Conservation (phyloP, 2,329 filamentous ascomycete genomes). For the Trichoderma semiorbis region DNA sequence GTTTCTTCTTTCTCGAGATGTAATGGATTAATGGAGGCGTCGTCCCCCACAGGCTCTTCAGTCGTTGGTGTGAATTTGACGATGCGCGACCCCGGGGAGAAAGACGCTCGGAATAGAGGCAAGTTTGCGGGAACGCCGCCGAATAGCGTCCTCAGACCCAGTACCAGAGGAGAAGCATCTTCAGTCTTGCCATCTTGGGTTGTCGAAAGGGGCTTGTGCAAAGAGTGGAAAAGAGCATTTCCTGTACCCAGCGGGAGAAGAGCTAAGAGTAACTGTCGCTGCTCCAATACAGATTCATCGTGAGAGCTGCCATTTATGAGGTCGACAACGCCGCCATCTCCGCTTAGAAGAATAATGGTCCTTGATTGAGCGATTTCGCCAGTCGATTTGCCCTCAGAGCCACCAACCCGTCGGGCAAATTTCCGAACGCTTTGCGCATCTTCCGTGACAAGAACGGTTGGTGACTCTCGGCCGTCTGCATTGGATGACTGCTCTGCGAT, state of each 20-base stretch:
- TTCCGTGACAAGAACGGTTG: conserved; percentile 56
- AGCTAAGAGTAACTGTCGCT: conserved; percentile 43
- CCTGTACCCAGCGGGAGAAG: conserved; percentile 62
- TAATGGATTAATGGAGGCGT: neutral
- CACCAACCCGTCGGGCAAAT: conserved; percentile 47
- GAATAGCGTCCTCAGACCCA: conserved; percentile 57
- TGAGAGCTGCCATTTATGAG: conserved; percentile 61
- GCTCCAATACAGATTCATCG: neutral
- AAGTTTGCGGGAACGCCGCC: conserved; percentile 52
- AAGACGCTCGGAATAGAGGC: conserved; percentile 60
- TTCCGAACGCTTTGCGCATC: conserved; percentile 61
- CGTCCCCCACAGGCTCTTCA: neutral
- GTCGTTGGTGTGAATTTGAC: conserved; percentile 34
- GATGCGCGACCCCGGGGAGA: conserved; percentile 55
- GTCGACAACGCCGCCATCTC: conserved; percentile 84
- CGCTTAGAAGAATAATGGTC: conserved; percentile 74
- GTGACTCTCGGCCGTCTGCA: neutral
- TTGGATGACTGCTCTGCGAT: conserved; percentile 30
- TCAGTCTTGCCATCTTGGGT: conserved; percentile 19
- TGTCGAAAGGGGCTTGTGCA: conserved; percentile 56
- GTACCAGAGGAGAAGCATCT: conserved; percentile 39
- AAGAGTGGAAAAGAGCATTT: conserved; percentile 62
- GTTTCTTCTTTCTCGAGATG: conserved; percentile 29
- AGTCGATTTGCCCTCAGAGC: conserved; percentile 19
- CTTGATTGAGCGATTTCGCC: conserved; percentile 15